Evolutionary conservation across 495 filamentous ascomycete genomes (phyloP).

Genomic region (Ramalina intermedia): DNA sequence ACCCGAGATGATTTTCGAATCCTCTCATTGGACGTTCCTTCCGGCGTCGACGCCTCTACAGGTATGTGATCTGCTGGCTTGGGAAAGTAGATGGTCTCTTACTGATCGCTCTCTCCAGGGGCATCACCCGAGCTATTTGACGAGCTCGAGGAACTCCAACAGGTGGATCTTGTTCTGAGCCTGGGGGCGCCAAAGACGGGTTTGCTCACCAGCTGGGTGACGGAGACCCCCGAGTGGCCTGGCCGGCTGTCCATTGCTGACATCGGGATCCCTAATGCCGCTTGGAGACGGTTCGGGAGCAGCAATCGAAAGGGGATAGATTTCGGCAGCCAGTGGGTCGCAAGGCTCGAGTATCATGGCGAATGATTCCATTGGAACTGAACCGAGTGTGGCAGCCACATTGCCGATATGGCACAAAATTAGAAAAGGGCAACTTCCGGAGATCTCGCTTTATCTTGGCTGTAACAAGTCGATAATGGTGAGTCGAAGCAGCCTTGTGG

Average conservation of each 20-base stretch:
- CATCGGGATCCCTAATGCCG: constrained; percentile 64
- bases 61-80: constrained; percentile 31
- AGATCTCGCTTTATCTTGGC: too few species aligned
- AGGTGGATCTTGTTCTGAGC: constrained; percentile 61
- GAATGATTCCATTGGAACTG: background rate
- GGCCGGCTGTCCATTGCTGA: constrained; percentile 77
- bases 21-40: constrained; percentile 74
- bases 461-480: too few species aligned
- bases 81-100: background rate
- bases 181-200: constrained; percentile 77
- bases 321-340: constrained; percentile 75
- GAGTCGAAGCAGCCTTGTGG: too few species aligned
- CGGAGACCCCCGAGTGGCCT: constrained; percentile 35
- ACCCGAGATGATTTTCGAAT: constrained; percentile 42
- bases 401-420: too few species aligned
- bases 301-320: constrained; percentile 59
- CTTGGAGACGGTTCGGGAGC: constrained; percentile 77
- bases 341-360: constrained; percentile 29
- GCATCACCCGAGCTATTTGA: too few species aligned
- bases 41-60: constrained; percentile 64
- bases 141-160: background rate
- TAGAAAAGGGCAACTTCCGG: too few species aligned
- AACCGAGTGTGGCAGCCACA: too few species aligned
- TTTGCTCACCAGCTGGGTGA: constrained; percentile 52
- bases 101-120: too few species aligned